Base-by-base conservation (phyloP, 169 alveolate genomes). In the Babesia bigemina region DNA sequence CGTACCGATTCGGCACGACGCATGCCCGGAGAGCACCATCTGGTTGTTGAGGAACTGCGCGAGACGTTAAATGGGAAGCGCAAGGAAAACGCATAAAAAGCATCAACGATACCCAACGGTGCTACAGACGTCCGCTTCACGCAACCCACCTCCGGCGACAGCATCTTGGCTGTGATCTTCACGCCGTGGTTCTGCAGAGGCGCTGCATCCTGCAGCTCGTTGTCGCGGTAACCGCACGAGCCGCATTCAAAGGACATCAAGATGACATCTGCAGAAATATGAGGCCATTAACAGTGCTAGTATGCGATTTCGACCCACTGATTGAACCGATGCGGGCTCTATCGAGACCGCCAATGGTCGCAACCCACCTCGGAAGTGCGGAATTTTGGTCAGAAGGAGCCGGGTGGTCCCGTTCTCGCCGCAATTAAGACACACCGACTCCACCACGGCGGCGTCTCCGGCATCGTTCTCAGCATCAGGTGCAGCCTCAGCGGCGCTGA, bases 211-310 rank as follows among this genome's bases (percentile, higher is more conserved):
- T 95, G 96, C 4, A 96, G 95, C 71, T 96, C 98, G 75, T 87
- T 95, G 86, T 96, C 94, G 66, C 86, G 90, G 81, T 87, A 94
- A 19, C 98, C 98, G 79, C 99, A 97, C 47, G 93, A 86, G 53
- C 91, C 94, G 65, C 99, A 97, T 28, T 92, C 94, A 86, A 97
- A 97, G 14, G 98, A 93, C 88, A 95, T 95, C 36, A 95, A 69
- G 9, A 96, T 90, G 45, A 82, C 63, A 24, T 82, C 89, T 82
- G 59, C 9, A 63, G 19, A 14, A 3, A 61, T 36, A 19, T 50
- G 56, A 50, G 24, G 21, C 1, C 42, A 4, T 2, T 4, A 1
- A 2, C 4, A 1, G 48, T 28, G 22, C 4, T 29, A 22, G 22
- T 7, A 52, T 13, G 50, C 50, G n/a, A 10, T 13, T 11, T 4